Evolutionary conservation across 2,329 filamentous ascomycete genomes (phyloP), one percentile per base, ranked within the genome.

Genomic region (Thermochaetoides dissita): DNA sequence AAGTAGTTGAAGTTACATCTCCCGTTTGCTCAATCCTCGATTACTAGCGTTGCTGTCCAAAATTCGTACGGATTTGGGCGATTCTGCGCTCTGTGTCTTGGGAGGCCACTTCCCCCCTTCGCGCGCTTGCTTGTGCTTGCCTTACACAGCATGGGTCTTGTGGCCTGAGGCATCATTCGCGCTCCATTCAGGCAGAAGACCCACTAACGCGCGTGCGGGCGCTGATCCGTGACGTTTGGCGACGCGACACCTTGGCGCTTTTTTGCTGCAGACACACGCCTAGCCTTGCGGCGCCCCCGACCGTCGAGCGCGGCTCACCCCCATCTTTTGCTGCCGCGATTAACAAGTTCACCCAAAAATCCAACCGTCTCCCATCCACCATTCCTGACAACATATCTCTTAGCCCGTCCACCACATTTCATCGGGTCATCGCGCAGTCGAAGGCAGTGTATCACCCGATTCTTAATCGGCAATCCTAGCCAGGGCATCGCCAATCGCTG

Each of bases 401-500:
- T 5, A 24, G 17, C 17, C 17, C 17, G 17, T 24, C 17, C 5
- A 24, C 5, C 17, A 3, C 17, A 24, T 24, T 24, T 24, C 17
- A 24, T 24, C 17, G 17, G 17, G 17, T 24, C 17, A 24, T 24
- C 17, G 17, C 17, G 17, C 17, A 24, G 5, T 24, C 17, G 17
- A 24, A 5, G 17, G 17, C 17, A 3, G 17, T 24, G 17, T 24
- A 24, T 24, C 17, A 24, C 17, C 17, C 17, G 17, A 24, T 24
- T 24, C 5, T 24, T n/a, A n/a, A 51, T 52, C 47, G 42, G 39
- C 46, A 47, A 46, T 46, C 41, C 9, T 34, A 9, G n/a, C 41
- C 41, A 34, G 50, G 48, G 49, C 43, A 46, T 45, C 33, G 9
- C 46, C 48, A 53, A 51, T 12, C n/a, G 52, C 52, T 55, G 51